phyloP scores from a whole-genome alignment of 202 grass and related monocot genomes.

The Carex arenaria region DNA sequence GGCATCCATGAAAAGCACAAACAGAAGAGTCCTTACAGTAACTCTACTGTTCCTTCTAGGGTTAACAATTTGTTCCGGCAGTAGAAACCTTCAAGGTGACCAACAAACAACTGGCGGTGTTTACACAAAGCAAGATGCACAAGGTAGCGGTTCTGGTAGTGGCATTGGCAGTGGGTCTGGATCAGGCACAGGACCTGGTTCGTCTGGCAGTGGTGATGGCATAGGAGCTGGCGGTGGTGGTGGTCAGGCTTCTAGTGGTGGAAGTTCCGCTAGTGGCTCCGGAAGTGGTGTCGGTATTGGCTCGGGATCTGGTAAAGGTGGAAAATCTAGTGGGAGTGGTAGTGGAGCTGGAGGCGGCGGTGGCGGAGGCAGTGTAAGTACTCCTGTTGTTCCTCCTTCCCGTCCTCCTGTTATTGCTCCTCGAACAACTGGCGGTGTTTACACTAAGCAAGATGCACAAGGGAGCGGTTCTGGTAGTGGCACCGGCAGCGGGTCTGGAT shows the following conservation, averaged over 20 bases:
- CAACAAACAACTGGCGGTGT: neutral
- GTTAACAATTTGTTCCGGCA: neutral
- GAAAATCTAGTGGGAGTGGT: neutral
- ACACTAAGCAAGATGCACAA: neutral
- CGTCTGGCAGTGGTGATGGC: neutral
- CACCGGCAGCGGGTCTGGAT: neutral
- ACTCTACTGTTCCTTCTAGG: slow-evolving; percentile 7
- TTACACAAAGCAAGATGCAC: neutral
- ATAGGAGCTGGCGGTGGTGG: neutral
- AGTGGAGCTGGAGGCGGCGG: neutral
- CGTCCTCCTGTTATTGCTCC: too few relatives aligned
- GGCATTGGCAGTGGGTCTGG: neutral
- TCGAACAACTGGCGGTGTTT: neutral
- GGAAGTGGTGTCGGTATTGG: neutral
- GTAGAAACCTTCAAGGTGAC: neutral
- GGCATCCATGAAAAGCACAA: neutral
- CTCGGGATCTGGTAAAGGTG: neutral
- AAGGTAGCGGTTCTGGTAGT: neutral
- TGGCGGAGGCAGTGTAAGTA: neutral
- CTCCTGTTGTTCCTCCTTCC: too few relatives aligned
- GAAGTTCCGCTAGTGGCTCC: neutral
- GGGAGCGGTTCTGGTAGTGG: neutral
- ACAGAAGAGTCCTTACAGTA: neutral
- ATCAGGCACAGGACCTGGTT: neutral
- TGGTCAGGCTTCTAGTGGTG: neutral